Percentiles rank a stretch among this genome's conserved stretches.
These are phyloP conservation scores for Boletus rubroflammeus DNA, from an alignment of 768 basidiomycete genomes.

Conservation along the genomic window DNA sequence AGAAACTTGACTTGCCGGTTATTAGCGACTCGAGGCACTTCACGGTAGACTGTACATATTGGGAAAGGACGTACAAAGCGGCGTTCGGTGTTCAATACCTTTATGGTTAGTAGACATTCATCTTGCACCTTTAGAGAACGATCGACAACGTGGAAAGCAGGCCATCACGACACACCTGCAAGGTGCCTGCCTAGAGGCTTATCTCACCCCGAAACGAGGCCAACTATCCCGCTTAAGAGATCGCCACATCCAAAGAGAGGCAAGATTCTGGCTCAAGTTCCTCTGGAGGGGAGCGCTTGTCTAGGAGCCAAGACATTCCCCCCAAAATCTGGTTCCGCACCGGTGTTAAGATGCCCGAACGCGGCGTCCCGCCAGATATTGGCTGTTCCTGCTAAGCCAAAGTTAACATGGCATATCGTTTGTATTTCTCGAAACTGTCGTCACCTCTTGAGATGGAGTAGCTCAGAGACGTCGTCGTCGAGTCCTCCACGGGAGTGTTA, in stretches of 20 bases:
- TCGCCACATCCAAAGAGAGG: background rate
- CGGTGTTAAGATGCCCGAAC: background rate
- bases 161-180: background rate
- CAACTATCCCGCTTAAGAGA: background rate
- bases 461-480: background rate
- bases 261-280: background rate
- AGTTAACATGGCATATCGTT: background rate
- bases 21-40: background rate
- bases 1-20: background rate
- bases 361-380: background rate
- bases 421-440: no score
- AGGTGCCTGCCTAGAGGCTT: background rate
- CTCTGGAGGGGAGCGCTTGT: no score
- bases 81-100: no score
- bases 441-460: background rate
- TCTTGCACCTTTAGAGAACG: background rate
- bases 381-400: background rate
- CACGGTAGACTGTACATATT: no score
- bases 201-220: background rate
- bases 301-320: background rate
- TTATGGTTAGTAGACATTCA: background rate
- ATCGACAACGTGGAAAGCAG: background rate
- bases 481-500: background rate
- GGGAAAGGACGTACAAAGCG: background rate
- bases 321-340: background rate